Conservation (phyloP, 2,329 filamentous ascomycete genomes). For the Apiospora malaysiana region DNA sequence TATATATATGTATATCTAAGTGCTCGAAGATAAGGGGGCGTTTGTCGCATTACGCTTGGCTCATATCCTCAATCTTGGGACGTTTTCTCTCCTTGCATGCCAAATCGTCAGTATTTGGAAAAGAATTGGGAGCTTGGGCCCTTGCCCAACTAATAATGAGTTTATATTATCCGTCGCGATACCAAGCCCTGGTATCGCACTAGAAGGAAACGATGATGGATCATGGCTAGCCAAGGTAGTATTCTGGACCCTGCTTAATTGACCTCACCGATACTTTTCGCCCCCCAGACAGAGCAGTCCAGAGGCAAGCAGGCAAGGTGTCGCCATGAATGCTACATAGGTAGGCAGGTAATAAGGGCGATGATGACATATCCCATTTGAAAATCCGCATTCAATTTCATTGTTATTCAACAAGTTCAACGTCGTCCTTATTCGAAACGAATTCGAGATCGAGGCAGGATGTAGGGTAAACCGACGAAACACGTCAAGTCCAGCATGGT, state of each 20-base stretch:
- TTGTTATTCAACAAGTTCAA: background rate
- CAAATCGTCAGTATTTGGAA: conserved; percentile 1
- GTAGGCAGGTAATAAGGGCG: too few species aligned
- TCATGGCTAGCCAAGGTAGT: background rate
- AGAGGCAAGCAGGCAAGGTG: background rate
- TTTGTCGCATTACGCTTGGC: background rate
- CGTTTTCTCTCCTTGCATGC: background rate
- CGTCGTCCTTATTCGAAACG: background rate
- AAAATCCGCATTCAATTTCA: background rate
- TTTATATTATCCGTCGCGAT: conserved; percentile 16
- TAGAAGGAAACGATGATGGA: conserved; percentile 5
- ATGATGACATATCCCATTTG: background rate
- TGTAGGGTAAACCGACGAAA: conserved; percentile 5
- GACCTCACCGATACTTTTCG: conserved; percentile 1
- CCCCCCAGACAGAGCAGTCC: too few species aligned
- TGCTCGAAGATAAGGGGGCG: background rate
- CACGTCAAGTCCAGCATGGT: conserved; percentile 13
- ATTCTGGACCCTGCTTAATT: conserved; percentile 13
- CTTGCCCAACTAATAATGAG: background rate
- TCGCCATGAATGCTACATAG: background rate
- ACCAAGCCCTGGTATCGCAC: conserved; percentile 15
- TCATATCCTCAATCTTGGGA: background rate
- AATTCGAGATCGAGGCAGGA: background rate
- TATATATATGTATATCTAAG: background rate
- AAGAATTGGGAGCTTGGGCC: background rate